These are phyloP conservation scores for Clitocybe nebularis DNA, from an alignment of 1,284 basidiomycete genomes.

Conservation along the genomic window DNA sequence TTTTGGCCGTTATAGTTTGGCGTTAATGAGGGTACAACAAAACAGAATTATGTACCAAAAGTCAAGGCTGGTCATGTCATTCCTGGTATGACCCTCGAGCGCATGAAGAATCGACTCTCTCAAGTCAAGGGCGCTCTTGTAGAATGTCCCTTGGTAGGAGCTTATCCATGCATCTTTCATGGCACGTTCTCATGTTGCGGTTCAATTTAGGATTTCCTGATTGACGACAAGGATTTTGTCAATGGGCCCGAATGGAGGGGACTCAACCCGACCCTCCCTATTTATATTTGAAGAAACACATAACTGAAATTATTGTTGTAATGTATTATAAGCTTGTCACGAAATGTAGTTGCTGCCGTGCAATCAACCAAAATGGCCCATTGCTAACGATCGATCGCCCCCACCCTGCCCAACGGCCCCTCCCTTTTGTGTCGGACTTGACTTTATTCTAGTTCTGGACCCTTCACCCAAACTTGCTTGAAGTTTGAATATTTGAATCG, in stretches of 20 bases:
- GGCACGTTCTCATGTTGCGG: not conserved
- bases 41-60: conserved; percentile 67
- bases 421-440: no score
- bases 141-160: conserved; percentile 64
- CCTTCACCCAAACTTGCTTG: no score
- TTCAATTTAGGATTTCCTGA: conserved; percentile 66
- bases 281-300: conserved; percentile 60
- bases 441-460: no score
- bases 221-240: conserved; percentile 73
- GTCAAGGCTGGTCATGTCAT: conserved; percentile 82
- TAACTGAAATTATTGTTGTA: no score
- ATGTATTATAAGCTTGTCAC: no score
- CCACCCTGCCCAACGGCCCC: no score
- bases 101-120: conserved; percentile 71
- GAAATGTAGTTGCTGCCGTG: no score
- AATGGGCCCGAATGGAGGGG: conserved; percentile 68
- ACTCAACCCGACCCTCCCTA: conserved; percentile 71
- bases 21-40: not conserved
- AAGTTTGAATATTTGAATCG: no score
- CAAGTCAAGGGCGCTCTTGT: conserved; percentile 73
- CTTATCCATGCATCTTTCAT: not conserved
- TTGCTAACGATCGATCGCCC: no score
- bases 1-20: conserved; percentile 10
- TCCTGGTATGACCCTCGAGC: conserved; percentile 55
- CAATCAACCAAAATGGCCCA: no score